Conservation (phyloP, 2,329 filamentous ascomycete genomes). For the Chaetomium strumarium region DNA sequence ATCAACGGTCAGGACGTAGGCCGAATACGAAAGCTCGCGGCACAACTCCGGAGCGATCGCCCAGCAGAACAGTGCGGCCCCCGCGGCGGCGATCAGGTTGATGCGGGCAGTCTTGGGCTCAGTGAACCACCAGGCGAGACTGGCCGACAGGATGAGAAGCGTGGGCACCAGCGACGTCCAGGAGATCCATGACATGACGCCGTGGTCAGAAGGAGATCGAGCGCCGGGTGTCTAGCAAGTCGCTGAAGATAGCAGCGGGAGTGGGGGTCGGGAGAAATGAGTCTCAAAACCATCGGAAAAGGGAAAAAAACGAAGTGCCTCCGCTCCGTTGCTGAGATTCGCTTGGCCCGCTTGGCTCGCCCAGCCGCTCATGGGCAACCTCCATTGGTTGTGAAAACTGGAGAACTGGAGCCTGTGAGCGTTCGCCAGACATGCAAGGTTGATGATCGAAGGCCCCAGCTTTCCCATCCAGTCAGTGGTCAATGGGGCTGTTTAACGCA, state of each 20-base stretch:
- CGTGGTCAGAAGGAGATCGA: constrained; percentile 24
- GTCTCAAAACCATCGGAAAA: constrained; percentile 14
- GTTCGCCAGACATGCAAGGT: background rate
- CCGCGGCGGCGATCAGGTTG: constrained; percentile 37
- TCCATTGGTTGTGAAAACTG: constrained; percentile 10
- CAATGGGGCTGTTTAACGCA: background rate
- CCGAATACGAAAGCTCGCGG: constrained; percentile 32
- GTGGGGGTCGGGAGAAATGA: constrained; percentile 14
- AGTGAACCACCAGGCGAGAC: constrained; percentile 40
- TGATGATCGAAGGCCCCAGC: background rate
- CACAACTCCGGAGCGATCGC: constrained; percentile 37
- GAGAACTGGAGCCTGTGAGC: background rate
- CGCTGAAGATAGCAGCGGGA: constrained; percentile 21
- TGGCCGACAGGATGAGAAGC: constrained; percentile 38
- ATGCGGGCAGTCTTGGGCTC: constrained; percentile 39
- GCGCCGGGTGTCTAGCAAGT: constrained; percentile 15
- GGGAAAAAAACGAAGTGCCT: constrained; percentile 14
- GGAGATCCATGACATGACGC: constrained; percentile 47
- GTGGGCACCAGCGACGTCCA: constrained; percentile 41
- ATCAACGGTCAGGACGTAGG: constrained; percentile 31
- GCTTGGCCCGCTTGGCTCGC: constrained; percentile 11
- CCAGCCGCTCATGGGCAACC: background rate
- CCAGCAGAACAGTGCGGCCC: constrained; percentile 37
- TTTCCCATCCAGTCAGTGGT: constrained; percentile 4
- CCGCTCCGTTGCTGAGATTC: constrained; percentile 8